Evolutionary conservation across 1,284 basidiomycete genomes (phyloP), one percentile per base, ranked within the genome.

Genomic region (Sporisorium iseilematis-ciliati): DNA sequence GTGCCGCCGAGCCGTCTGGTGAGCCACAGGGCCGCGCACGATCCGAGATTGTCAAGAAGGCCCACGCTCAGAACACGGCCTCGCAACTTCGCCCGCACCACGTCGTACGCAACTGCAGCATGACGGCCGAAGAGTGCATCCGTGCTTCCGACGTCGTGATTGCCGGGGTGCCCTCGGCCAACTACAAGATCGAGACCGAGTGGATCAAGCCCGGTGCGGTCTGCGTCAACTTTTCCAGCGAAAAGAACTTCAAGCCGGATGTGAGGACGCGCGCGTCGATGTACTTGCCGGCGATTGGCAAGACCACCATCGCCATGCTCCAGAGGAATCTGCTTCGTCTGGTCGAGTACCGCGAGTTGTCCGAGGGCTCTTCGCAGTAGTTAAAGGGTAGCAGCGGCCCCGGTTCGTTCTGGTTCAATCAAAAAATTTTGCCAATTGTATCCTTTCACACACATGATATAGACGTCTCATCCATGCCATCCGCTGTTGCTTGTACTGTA

Each of bases 301-400:
- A 97, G 87, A 93, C 96, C 70, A 99, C 96, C 1, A 97, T 97
- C 76, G 89, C 95, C 81, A 97, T 99, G 94, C 89, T 99, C 35
- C 90, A 98, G 84, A 90, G 96, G 60, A 99, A 98, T 86, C 85
- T 99, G 91, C 93, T 84, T 29, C 58, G 78, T 38, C 66, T 80
- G 20, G 76, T 80, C 42, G 75, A 80, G 65, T 80, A 80, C 56
- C 65, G 78, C 41, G 78, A 80, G 61, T 62, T 78, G 7, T 55
- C 65, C 3, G 61, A 70, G 33, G 42, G 42, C 20, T 40, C 58
- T 12, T 51, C 56, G 21, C 26, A 58, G 40, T 63, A 56, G n/a
- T n/a, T n/a, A n/a, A n/a, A 33, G 38, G 12, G 1, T 26, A 3
- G 23, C 20, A 11, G n/a, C n/a, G 14, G 29, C 18, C 33, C 11